Base-by-base conservation (phyloP, 129 eudicot genomes). In the Flaveria bidentis region DNA sequence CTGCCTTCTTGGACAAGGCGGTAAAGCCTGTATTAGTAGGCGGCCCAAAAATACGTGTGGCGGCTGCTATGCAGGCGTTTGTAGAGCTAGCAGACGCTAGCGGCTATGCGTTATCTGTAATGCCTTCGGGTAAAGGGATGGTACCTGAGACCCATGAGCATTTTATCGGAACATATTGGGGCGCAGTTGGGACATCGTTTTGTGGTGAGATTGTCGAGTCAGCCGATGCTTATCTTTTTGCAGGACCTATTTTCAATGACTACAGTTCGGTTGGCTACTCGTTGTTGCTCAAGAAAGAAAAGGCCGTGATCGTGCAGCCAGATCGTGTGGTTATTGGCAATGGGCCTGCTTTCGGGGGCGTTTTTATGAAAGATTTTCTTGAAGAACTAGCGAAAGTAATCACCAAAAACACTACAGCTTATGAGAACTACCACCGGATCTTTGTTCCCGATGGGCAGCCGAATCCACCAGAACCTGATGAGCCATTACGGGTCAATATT, bases 191-290 rank as follows among this genome's bases (percentile, higher is more conserved):
- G 52, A 84, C 91, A 1, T 64, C 88, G 9, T 87, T 82, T 39
- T 87, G 91, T 25, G 74, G 76, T 1, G 91, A 87, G 58, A 87
- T 87, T 16, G 88, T 87, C 36, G 91, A 87, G 45, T 87, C 91
- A 0, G 88, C 91, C 1, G 91, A 87, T 23, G 91, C 91, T 4
- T 87, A 87, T 69, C 2, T 87, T 13, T 84, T 87, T 33, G 91
- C 80, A 1, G 91, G 91, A 1, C 88, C 91, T 8, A 82, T 87
- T 18, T 87, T 87, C 50, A 87, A 87, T 11, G 91, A 87, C 72
- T 87, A 84, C 74, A 87, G 91, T 70, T 87, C 91, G 0, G 91
- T 87, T 4, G 91, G 91, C 16, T 87, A 87, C 80, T 87, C 92
- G 6, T 86, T 82, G 6, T 86, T 82, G 2, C 82, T 87, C 41